Base-by-base conservation (phyloP, 2,329 filamentous ascomycete genomes). In the Cladorrhinum sp. region DNA sequence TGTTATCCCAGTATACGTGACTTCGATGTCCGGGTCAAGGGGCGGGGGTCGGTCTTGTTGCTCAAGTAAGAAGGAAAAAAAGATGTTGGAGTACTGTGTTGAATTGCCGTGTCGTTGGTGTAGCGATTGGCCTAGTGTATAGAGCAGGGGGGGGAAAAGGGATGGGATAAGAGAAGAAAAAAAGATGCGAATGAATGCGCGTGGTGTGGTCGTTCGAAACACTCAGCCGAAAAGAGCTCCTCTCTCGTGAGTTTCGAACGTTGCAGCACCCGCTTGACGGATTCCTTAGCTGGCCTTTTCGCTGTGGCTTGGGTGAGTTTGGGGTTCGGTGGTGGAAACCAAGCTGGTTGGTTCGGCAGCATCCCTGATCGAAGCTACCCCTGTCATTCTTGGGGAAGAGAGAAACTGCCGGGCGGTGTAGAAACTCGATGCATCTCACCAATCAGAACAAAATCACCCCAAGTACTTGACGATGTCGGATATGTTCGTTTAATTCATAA, bases 161-260 rank as follows among this genome's bases (percentile, higher is more conserved):
- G 29, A 51, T 24, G 23, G 16, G 10, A 50, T 48, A 48, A 50
- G 51, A 50, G 29, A 58, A 50, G 53, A 58, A 50, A 27, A 60
- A 58, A 59, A 50, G 29, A 57, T 55, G 51, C 32, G 55, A 63
- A 65, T 55, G 61, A 63, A 48, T 59, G 61, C 55, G 52, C 60
- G 51, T 18, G 32, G 49, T 55, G 55, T 57, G 55, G 50, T 62
- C 57, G 54, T 59, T 54, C 53, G 60, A 56, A 58, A 59, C 18
- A 49, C 50, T 59, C 51, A 53, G 57, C 60, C 59, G 56, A 57
- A 50, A 55, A 56, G 41, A 49, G 62, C 53, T 55, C 51, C 32
- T 58, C 61, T 62, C 62, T 64, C 61, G 61, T 64, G 61, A 62
- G 64, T 63, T 66, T 63, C 61, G 29, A 41, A 16, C 25, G 36